Conservation (phyloP, 139 green algal genomes). For the Desmodesmus armatus region DNA sequence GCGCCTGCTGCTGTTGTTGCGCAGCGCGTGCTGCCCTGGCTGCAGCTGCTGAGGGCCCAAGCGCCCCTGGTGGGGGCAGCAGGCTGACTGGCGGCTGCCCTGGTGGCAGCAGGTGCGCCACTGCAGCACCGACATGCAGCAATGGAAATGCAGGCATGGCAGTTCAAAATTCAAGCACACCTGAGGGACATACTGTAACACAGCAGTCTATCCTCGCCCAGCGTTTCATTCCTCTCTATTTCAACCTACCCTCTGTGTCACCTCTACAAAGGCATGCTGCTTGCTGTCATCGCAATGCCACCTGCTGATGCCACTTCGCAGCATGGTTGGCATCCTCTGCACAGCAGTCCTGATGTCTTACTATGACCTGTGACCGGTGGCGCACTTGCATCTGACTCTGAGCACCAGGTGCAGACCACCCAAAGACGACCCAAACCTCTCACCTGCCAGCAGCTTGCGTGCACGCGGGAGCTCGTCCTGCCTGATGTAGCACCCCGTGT, state of each 20-base stretch:
- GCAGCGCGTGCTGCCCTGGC: background rate
- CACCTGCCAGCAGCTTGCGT: slow-evolving; percentile 18
- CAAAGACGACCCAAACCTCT: background rate
- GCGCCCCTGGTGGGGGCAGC: slow-evolving; percentile 19
- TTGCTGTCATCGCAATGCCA: no score
- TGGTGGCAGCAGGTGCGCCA: background rate
- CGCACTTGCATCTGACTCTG: background rate
- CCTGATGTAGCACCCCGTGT: slow-evolving; percentile 27
- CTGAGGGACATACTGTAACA: no score
- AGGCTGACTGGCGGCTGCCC: slow-evolving; percentile 22
- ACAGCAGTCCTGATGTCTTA: background rate
- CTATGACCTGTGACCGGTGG: background rate
- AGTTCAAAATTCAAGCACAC: background rate
- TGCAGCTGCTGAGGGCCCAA: slow-evolving; percentile 21
- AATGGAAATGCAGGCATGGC: background rate
- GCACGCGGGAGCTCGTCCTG: background rate
- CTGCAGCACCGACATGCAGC: no score
- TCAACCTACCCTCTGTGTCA: no score
- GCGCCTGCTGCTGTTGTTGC: background rate
- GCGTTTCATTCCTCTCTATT: no score
- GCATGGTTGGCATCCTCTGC: background rate
- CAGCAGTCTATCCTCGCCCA: no score
- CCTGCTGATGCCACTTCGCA: no score
- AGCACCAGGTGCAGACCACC: no score
- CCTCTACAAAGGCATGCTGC: no score